phyloP scores from a whole-genome alignment of 805 yeast species.

The Millerago galiae region DNA sequence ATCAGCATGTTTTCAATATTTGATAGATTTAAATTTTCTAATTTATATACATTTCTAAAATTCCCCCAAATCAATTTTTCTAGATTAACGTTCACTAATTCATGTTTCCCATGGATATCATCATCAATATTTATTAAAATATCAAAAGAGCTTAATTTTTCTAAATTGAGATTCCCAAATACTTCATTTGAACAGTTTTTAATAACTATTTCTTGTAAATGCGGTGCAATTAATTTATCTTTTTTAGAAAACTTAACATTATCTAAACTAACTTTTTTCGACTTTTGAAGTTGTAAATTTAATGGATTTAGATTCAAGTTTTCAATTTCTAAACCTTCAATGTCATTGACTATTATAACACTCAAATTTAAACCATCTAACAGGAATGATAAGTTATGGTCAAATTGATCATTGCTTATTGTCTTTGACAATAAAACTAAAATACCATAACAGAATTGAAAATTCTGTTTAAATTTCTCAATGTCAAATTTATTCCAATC shows the following conservation, averaged over 20 bases:
- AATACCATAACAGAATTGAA: conserved; percentile 2
- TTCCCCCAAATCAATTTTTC: conserved; percentile 6
- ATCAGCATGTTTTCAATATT: conserved; percentile 7
- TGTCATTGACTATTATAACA: background rate
- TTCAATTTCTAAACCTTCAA: background rate
- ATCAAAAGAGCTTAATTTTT: conserved; percentile 3
- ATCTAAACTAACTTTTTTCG: background rate
- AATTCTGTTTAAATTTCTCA: background rate
- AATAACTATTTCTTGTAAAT: background rate
- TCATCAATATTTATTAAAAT: background rate
- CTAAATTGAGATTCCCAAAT: background rate
- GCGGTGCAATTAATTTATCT: background rate
- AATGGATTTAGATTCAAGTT: conserved; percentile 1
- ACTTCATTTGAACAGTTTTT: conserved; percentile 1
- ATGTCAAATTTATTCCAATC: conserved; percentile 3
- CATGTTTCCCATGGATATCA: background rate
- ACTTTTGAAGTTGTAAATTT: conserved; percentile 2
- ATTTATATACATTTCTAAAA: conserved; percentile 4
- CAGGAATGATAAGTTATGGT: background rate
- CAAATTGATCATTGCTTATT: background rate
- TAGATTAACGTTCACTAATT: background rate
- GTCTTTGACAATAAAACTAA: conserved; percentile 2
- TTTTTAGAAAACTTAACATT: background rate
- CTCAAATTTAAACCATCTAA: conserved; percentile 5
- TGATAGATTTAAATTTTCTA: conserved; percentile 1